phyloP scores from a whole-genome alignment of 2,329 filamentous ascomycete species.

The Colletotrichum gigasporum region DNA sequence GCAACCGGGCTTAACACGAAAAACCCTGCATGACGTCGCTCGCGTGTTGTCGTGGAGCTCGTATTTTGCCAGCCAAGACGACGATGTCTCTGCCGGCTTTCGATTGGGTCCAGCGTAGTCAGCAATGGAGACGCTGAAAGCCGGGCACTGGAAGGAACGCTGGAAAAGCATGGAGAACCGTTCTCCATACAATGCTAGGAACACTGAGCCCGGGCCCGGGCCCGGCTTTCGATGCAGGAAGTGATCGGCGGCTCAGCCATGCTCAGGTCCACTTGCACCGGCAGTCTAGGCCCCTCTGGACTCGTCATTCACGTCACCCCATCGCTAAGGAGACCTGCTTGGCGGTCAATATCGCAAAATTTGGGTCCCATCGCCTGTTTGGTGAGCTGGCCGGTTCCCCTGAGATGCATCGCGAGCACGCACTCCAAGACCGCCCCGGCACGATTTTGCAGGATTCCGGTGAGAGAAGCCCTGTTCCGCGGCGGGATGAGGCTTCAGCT shows the following conservation, averaged over 20 bases:
- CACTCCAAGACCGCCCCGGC: no score
- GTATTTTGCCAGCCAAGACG: neutral
- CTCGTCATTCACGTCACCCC: constrained; percentile 6
- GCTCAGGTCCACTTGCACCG: constrained; percentile 11
- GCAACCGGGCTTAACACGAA: constrained; percentile 6
- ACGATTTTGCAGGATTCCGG: no score
- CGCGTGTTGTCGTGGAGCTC: constrained; percentile 4
- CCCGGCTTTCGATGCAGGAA: neutral
- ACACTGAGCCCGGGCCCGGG: no score
- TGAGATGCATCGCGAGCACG: no score
- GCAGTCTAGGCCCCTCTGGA: constrained; percentile 1
- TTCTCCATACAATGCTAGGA: no score
- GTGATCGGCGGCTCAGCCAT: constrained; percentile 23
- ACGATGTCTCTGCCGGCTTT: neutral
- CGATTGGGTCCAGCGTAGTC: no score
- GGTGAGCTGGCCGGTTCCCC: no score
- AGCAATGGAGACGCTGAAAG: no score
- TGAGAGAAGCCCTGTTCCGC: neutral
- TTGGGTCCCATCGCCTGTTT: neutral
- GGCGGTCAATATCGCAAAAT: neutral
- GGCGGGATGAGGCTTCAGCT: no score
- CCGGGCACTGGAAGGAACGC: no score
- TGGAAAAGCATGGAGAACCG: no score
- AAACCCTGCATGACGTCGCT: constrained; percentile 18
- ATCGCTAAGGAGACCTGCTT: neutral